A percentile compares a stretch with the other conserved stretches of the same genome.
These are phyloP conservation scores for Colletotrichum orbiculare DNA, from an alignment of 2,329 filamentous ascomycete species.

Conservation along the genomic window DNA sequence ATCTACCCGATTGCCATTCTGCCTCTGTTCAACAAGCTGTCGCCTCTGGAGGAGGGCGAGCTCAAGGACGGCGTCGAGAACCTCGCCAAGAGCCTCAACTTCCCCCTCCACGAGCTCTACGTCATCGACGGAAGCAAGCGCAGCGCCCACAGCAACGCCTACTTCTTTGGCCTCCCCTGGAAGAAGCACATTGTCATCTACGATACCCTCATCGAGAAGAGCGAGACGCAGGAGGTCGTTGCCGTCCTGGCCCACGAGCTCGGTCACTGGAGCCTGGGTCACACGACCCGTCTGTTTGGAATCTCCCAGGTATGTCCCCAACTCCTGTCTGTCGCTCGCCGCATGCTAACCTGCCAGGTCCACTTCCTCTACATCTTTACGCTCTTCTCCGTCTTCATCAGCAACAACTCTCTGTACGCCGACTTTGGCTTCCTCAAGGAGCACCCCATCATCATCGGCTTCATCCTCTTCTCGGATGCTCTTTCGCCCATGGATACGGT, in stretches of 20 bases:
- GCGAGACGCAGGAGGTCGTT: conserved; percentile 89
- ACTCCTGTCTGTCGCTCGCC: not conserved
- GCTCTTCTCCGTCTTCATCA: conserved; percentile 96
- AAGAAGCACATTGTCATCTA: conserved; percentile 99
- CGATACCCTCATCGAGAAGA: conserved; percentile 97
- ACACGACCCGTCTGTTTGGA: conserved; percentile 90
- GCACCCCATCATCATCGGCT: conserved; percentile 94
- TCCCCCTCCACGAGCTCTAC: conserved; percentile 91
- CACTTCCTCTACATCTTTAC: conserved; percentile 98
- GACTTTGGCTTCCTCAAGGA: conserved; percentile 89
- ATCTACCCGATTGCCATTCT: conserved; percentile 95
- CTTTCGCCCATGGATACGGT: conserved; percentile 93
- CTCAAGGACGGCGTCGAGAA: conserved; percentile 90
- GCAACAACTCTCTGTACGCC: conserved; percentile 90
- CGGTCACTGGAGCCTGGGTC: conserved; percentile 95
- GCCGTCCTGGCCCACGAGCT: conserved; percentile 96
- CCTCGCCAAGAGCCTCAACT: conserved; percentile 84
- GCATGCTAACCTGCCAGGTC: conserved; percentile 61
- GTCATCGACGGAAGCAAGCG: conserved; percentile 94
- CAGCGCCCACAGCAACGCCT: conserved; percentile 88
- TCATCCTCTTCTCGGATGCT: conserved; percentile 98
- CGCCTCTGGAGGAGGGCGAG: conserved; percentile 85
- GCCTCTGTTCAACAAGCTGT: conserved; percentile 98
- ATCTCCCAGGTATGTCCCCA: conserved; percentile 77
- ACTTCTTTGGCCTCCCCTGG: conserved; percentile 98